Percentiles rank a stretch among this genome's conserved stretches.
phyloP scores from a whole-genome alignment of 2,329 filamentous ascomycete genomes.

The Thielaviopsis euricoi region DNA sequence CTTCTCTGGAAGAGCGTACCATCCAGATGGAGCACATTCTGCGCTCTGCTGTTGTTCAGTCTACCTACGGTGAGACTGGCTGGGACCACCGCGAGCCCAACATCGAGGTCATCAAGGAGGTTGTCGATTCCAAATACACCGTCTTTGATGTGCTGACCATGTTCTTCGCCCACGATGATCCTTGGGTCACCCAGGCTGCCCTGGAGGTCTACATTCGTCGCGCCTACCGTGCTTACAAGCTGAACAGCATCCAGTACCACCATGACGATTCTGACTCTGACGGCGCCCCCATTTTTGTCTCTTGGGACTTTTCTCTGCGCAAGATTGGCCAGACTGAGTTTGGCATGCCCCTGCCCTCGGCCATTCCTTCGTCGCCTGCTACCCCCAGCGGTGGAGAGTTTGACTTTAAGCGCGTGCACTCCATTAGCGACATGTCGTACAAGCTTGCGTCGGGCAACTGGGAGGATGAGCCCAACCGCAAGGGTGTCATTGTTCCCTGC shows the following conservation, averaged over 20 bases:
- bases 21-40: constrained; percentile 98
- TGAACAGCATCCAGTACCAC: constrained; percentile 82
- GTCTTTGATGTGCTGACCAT: constrained; percentile 90
- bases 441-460: constrained; percentile 45
- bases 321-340: constrained; percentile 89
- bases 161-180: constrained; percentile 89
- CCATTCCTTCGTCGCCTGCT: constrained; percentile 68
- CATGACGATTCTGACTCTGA: constrained; percentile 58
- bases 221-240: constrained; percentile 86
- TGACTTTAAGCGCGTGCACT: constrained; percentile 68
- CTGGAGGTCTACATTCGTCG: constrained; percentile 93
- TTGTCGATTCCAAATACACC: constrained; percentile 96
- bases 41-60: constrained; percentile 86
- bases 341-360: constrained; percentile 62
- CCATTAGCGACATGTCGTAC: constrained; percentile 94
- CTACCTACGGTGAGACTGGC: constrained; percentile 90
- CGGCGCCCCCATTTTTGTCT: constrained; percentile 54
- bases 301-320: constrained; percentile 90
- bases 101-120: constrained; percentile 84
- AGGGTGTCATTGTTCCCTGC: constrained; percentile 88
- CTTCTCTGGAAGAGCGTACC: constrained; percentile 86
- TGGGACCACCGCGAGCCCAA: constrained; percentile 93
- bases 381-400: constrained; percentile 46
- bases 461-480: constrained; percentile 62
- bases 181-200: constrained; percentile 84